These are phyloP conservation scores for Didymella arachidicola DNA, from an alignment of 2,329 filamentous ascomycete species.

Conservation along the genomic window DNA sequence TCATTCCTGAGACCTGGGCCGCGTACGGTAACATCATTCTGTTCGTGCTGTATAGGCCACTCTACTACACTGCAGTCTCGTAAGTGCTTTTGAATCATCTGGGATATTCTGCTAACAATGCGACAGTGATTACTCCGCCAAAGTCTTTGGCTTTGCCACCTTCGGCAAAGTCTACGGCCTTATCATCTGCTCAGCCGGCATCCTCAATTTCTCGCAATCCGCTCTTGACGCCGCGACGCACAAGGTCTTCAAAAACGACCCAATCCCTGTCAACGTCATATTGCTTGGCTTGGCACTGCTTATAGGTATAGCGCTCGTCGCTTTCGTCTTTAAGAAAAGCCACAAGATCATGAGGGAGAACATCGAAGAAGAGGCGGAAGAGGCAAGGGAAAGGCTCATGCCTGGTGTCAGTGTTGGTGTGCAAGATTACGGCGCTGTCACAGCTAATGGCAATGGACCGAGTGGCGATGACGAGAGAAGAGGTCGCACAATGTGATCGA, in stretches of 20 bases:
- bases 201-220: slow-evolving; percentile 85
- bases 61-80: slow-evolving; percentile 91
- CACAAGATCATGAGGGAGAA: slow-evolving; percentile 51
- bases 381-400: slow-evolving; percentile 48
- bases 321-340: slow-evolving; percentile 67
- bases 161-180: slow-evolving; percentile 95
- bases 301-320: slow-evolving; percentile 71
- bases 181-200: slow-evolving; percentile 83
- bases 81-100: slow-evolving; percentile 43
- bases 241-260: slow-evolving; percentile 72
- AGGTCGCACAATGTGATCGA: slow-evolving; percentile 26
- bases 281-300: slow-evolving; percentile 68
- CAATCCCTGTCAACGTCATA: slow-evolving; percentile 77
- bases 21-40: slow-evolving; percentile 79
- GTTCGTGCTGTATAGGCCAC: slow-evolving; percentile 84
- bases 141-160: slow-evolving; percentile 89
- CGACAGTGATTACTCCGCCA: slow-evolving; percentile 77
- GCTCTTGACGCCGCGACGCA: slow-evolving; percentile 82
- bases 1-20: slow-evolving; percentile 73
- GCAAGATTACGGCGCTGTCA: slow-evolving; percentile 20
- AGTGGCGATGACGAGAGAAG: slow-evolving; percentile 30
- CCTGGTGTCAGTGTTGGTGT: slow-evolving; percentile 33
- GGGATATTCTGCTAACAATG: slow-evolving; percentile 7
- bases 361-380: slow-evolving; percentile 48
- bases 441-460: slow-evolving; percentile 22